A percentile compares a stretch with the other conserved stretches of the same genome.
Evolutionary conservation across 2,329 filamentous ascomycete genomes (phyloP).

Genomic region (Rhynchosporium secalis): DNA sequence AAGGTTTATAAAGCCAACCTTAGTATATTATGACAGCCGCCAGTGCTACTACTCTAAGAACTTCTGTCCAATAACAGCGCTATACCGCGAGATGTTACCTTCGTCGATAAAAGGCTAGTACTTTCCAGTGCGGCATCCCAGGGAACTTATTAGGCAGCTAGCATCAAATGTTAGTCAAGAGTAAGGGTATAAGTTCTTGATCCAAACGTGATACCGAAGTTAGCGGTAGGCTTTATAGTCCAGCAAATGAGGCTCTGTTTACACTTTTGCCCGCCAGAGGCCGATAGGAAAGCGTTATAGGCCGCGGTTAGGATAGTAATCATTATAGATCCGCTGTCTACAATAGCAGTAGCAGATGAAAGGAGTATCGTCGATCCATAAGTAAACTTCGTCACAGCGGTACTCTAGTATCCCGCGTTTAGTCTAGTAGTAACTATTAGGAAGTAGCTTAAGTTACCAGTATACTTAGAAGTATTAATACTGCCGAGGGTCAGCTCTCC

Average conservation of each 20-base stretch:
- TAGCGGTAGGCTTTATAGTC: slow-evolving; percentile 36
- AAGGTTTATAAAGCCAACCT: too few species aligned
- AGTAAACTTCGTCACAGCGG: slow-evolving; percentile 61
- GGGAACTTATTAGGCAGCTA: slow-evolving; percentile 33
- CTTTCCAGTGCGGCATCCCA: slow-evolving; percentile 34
- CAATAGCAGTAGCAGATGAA: slow-evolving; percentile 59
- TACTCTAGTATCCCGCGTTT: slow-evolving; percentile 65
- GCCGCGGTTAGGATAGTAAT: slow-evolving; percentile 61
- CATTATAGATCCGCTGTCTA: slow-evolving; percentile 81
- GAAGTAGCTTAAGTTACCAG: slow-evolving; percentile 68
- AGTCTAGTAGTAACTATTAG: slow-evolving; percentile 45
- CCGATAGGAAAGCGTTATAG: slow-evolving; percentile 37
- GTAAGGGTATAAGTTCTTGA: slow-evolving; percentile 37
- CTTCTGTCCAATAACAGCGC: slow-evolving; percentile 39
- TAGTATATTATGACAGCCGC: too few species aligned
- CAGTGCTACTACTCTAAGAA: slow-evolving; percentile 40
- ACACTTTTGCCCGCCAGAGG: slow-evolving; percentile 36
- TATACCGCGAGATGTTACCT: slow-evolving; percentile 35
- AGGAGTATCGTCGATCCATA: slow-evolving; percentile 52
- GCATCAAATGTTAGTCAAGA: slow-evolving; percentile 35
- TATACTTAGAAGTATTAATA: slow-evolving; percentile 64
- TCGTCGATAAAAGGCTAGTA: slow-evolving; percentile 39
- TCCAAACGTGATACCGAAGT: slow-evolving; percentile 38
- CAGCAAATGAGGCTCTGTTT: slow-evolving; percentile 33
- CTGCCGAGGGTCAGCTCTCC: slow-evolving; percentile 76